Percentiles rank a stretch among this genome's conserved stretches.
Conservation (phyloP, 2,329 filamentous ascomycete species). For the Hypoxylon sp. region DNA sequence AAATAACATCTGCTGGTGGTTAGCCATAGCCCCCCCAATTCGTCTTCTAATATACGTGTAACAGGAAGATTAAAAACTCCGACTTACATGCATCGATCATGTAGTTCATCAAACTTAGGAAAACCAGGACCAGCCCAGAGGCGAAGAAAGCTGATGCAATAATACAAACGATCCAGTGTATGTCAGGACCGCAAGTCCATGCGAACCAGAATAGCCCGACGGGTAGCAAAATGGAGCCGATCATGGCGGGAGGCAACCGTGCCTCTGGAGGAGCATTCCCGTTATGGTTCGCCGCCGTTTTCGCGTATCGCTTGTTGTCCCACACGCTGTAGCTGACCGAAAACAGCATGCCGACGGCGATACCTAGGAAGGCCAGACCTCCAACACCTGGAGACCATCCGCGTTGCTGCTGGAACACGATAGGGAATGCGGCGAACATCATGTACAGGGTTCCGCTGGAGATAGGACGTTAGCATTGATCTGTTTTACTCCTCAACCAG, state of each 20-base stretch:
- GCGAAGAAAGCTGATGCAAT: slow-evolving; percentile 57
- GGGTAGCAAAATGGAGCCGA: slow-evolving; percentile 74
- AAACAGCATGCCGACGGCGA: slow-evolving; percentile 75
- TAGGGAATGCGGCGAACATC: slow-evolving; percentile 73
- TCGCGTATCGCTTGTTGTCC: slow-evolving; percentile 69
- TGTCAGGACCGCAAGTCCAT: slow-evolving; percentile 71
- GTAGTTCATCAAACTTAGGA: slow-evolving; percentile 70
- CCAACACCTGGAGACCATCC: slow-evolving; percentile 73
- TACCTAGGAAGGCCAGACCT: slow-evolving; percentile 77
- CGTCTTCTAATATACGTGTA: background rate
- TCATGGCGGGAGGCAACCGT: slow-evolving; percentile 72
- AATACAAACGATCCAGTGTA: slow-evolving; percentile 68
- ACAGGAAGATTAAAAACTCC: background rate
- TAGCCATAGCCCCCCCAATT: slow-evolving; percentile 13
- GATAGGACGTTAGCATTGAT: slow-evolving; percentile 22
- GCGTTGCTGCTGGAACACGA: slow-evolving; percentile 74
- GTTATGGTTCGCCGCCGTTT: slow-evolving; percentile 59
- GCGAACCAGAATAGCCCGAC: slow-evolving; percentile 78
- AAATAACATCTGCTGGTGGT: slow-evolving; percentile 71
- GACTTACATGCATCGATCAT: slow-evolving; percentile 66
- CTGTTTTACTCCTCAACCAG: background rate
- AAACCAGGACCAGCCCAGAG: slow-evolving; percentile 66
- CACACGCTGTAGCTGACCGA: slow-evolving; percentile 69
- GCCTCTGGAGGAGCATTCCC: slow-evolving; percentile 76
- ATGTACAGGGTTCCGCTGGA: slow-evolving; percentile 68